Conservation (phyloP, 192 early-diverging fungal genomes). For the Haplosporangium gracile region DNA sequence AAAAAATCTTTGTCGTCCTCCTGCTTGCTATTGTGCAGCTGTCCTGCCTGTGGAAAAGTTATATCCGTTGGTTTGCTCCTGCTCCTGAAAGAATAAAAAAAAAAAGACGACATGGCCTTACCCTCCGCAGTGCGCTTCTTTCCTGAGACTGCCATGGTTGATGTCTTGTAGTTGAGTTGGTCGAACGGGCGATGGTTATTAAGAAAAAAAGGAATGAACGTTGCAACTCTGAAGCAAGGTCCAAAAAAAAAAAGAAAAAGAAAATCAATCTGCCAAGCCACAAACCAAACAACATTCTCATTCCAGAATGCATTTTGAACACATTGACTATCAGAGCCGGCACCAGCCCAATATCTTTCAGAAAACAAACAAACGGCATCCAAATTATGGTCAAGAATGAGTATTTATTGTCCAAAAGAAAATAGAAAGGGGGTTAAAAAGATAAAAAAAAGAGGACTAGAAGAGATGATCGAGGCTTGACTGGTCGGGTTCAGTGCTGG, state of each 20-base stretch:
- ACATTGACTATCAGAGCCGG: no score
- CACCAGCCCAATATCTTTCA: no score
- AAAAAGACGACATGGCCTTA: background rate
- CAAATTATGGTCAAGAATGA: no score
- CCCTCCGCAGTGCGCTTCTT: constrained; percentile 25
- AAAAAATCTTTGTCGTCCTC: background rate
- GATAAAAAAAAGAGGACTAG: constrained; percentile 4
- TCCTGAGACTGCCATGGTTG: background rate
- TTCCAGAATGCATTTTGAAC: background rate
- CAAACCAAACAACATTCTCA: background rate
- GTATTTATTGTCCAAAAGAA: background rate
- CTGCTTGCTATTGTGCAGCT: background rate
- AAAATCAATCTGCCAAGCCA: constrained; percentile 3
- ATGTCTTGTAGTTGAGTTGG: background rate
- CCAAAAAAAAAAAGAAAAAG: constrained; percentile 20
- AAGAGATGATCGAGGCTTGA: constrained; percentile 40
- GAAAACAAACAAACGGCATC: no score
- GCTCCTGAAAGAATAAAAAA: constrained; percentile 9
- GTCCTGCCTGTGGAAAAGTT: background rate
- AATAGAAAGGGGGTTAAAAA: background rate
- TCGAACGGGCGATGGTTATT: background rate
- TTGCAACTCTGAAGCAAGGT: background rate
- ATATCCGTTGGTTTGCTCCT: background rate
- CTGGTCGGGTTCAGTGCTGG: constrained; percentile 36
- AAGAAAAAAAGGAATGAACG: background rate